These are phyloP conservation scores for Niveomyces coronatus DNA, from an alignment of 2,329 filamentous ascomycete species.

Conservation along the genomic window DNA sequence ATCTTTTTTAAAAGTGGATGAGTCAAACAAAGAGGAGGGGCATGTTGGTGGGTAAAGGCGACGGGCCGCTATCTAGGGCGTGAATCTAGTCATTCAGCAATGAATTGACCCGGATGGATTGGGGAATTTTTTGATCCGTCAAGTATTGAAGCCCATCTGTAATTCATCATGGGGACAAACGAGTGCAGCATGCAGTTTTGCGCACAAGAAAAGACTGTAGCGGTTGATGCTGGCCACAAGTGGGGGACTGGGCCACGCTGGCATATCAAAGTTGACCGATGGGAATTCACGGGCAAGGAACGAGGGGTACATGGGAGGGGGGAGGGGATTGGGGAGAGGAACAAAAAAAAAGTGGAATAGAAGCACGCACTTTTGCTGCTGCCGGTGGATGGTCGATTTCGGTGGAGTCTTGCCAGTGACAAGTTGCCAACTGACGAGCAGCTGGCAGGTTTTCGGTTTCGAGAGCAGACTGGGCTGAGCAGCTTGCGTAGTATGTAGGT, in stretches of 20 bases:
- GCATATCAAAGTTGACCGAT: neutral
- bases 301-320: neutral
- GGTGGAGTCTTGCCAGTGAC: neutral
- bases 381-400: neutral
- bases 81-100: too few species aligned
- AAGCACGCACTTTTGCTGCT: constrained; percentile 6
- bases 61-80: too few species aligned
- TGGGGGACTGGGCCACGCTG: neutral
- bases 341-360: neutral
- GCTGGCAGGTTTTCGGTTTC: neutral
- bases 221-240: neutral
- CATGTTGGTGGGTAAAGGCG: too few species aligned
- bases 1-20: too few species aligned
- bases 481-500: too few species aligned
- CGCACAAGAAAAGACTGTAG: neutral
- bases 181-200: too few species aligned
- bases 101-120: too few species aligned
- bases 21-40: too few species aligned
- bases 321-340: neutral
- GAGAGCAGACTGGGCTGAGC: constrained; percentile 2
- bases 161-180: too few species aligned
- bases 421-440: neutral
- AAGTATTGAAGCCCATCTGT: too few species aligned
- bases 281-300: neutral
- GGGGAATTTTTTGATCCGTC: too few species aligned